Conservation (phyloP, 2,329 filamentous ascomycete species). For the Sarocladiaceae sp. region DNA sequence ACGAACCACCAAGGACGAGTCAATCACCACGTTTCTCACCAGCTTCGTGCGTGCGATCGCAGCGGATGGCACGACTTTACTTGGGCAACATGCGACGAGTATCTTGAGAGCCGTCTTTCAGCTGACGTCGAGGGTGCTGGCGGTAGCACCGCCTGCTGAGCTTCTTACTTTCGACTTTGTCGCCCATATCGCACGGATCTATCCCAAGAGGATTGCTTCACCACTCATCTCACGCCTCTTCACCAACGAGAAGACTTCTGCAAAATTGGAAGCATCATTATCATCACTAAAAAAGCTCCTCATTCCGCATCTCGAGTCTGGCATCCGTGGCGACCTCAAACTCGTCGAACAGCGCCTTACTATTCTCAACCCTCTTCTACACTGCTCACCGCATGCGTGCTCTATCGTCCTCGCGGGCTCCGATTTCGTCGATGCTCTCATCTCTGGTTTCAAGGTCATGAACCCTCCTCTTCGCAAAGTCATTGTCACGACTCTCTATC, state of each 20-base stretch:
- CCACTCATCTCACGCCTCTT: slow-evolving; percentile 48
- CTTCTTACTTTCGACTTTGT: slow-evolving; percentile 66
- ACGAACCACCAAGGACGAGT: slow-evolving; percentile 50
- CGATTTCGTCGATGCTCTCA: slow-evolving; percentile 78
- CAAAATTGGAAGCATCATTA: slow-evolving; percentile 48
- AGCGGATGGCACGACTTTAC: slow-evolving; percentile 28
- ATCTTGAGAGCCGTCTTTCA: slow-evolving; percentile 64
- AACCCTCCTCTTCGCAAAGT: slow-evolving; percentile 60
- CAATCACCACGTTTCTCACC: slow-evolving; percentile 58
- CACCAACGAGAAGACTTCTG: slow-evolving; percentile 35
- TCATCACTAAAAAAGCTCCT: slow-evolving; percentile 58
- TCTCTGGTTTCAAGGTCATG: slow-evolving; percentile 60
- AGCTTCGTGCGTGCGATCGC: slow-evolving; percentile 60
- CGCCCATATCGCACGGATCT: slow-evolving; percentile 62
- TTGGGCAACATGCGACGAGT: slow-evolving; percentile 30
- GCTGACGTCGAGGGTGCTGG: slow-evolving; percentile 55
- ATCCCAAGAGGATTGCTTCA: slow-evolving; percentile 57
- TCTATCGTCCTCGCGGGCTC: slow-evolving; percentile 74
- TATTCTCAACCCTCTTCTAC: slow-evolving; percentile 59
- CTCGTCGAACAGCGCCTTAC: slow-evolving; percentile 51
- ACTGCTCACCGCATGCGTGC: slow-evolving; percentile 53
- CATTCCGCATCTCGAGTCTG: slow-evolving; percentile 59
- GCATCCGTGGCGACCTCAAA: slow-evolving; percentile 50
- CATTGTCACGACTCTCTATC: slow-evolving; percentile 69
- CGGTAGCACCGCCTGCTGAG: slow-evolving; percentile 30